Conservation (phyloP, 2,329 filamentous ascomycete species). For the Stagonosporopsis cucurbitacearum region DNA sequence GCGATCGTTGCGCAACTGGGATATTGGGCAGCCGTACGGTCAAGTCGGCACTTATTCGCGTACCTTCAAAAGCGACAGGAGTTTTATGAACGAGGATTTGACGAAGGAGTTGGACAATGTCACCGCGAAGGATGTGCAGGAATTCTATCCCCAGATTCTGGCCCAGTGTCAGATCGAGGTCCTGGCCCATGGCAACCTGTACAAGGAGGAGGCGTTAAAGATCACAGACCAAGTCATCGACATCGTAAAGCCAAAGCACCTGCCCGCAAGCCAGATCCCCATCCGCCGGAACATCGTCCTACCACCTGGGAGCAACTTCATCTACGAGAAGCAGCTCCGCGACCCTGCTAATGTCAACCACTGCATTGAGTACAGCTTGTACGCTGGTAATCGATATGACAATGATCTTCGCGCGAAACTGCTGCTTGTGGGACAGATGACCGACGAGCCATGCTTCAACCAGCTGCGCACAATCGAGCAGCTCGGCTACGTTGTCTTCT, state of each 20-base stretch:
- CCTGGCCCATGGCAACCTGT: slow-evolving; percentile 88
- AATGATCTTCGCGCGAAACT: slow-evolving; percentile 75
- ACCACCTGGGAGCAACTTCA: slow-evolving; percentile 79
- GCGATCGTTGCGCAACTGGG: slow-evolving; percentile 82
- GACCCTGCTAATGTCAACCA: slow-evolving; percentile 82
- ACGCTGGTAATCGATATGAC: slow-evolving; percentile 60
- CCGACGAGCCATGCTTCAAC: slow-evolving; percentile 92
- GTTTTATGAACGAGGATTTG: slow-evolving; percentile 80
- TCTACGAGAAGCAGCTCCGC: slow-evolving; percentile 80
- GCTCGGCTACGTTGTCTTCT: slow-evolving; percentile 95
- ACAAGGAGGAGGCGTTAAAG: slow-evolving; percentile 89
- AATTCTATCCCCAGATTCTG: slow-evolving; percentile 81
- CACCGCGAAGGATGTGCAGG: slow-evolving; percentile 74
- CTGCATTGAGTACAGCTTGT: slow-evolving; percentile 58
- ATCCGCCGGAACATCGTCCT: slow-evolving; percentile 78
- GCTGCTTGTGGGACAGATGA: slow-evolving; percentile 84
- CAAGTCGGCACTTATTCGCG: slow-evolving; percentile 84
- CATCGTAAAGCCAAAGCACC: slow-evolving; percentile 73
- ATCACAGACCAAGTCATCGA: slow-evolving; percentile 83
- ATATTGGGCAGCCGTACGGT: slow-evolving; percentile 85
- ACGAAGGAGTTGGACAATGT: slow-evolving; percentile 77
- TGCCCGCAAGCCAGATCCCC: slow-evolving; percentile 81
- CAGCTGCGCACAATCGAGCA: slow-evolving; percentile 96
- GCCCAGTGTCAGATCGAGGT: slow-evolving; percentile 87
- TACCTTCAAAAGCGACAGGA: slow-evolving; percentile 78